Conservation (phyloP, 768 basidiomycete species). For the Rhizopogon rudus region DNA sequence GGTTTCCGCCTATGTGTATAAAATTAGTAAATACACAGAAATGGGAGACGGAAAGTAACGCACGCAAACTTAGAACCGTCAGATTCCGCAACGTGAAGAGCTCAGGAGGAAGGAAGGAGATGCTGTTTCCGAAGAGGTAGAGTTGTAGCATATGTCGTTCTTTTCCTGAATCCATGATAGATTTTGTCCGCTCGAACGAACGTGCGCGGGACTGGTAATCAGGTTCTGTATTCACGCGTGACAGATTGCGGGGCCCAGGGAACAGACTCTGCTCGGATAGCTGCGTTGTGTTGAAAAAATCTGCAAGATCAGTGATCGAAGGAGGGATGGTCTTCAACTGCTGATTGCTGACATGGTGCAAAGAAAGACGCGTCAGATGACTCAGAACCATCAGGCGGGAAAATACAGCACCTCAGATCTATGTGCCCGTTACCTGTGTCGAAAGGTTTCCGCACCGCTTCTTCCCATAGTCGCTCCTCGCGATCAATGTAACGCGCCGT, state of each 20-base stretch:
- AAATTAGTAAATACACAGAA: not conserved
- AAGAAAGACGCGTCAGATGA: not conserved
- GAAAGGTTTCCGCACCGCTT: slow-evolving; percentile 37
- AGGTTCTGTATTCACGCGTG: slow-evolving; percentile 33
- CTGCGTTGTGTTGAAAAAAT: slow-evolving; percentile 40
- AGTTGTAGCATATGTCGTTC: slow-evolving; percentile 50
- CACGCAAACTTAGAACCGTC: slow-evolving; percentile 61
- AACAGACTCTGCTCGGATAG: slow-evolving; percentile 25
- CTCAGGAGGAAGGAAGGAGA: slow-evolving; percentile 49
- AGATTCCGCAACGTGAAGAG: slow-evolving; percentile 54
- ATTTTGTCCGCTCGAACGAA: slow-evolving; percentile 22
- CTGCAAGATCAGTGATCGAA: slow-evolving; percentile 39
- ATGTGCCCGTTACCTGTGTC: slow-evolving; percentile 46
- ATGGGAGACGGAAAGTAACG: slow-evolving; percentile 19
- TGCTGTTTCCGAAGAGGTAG: slow-evolving; percentile 50
- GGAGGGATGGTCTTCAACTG: slow-evolving; percentile 46
- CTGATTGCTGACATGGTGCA: slow-evolving; percentile 23
- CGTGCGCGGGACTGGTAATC: slow-evolving; percentile 13
- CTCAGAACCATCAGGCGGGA: not conserved
- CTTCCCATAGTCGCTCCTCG: slow-evolving; percentile 43
- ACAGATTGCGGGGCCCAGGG: slow-evolving; percentile 18
- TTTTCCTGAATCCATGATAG: slow-evolving; percentile 28
- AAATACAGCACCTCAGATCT: slow-evolving; percentile 45
- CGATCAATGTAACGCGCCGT: slow-evolving; percentile 19
- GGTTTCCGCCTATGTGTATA: slow-evolving; percentile 45